Percentiles rank a stretch among this genome's conserved stretches.
These are phyloP conservation scores for Lepidium didymum DNA, from an alignment of 345 rosid genomes.

Conservation along the genomic window DNA sequence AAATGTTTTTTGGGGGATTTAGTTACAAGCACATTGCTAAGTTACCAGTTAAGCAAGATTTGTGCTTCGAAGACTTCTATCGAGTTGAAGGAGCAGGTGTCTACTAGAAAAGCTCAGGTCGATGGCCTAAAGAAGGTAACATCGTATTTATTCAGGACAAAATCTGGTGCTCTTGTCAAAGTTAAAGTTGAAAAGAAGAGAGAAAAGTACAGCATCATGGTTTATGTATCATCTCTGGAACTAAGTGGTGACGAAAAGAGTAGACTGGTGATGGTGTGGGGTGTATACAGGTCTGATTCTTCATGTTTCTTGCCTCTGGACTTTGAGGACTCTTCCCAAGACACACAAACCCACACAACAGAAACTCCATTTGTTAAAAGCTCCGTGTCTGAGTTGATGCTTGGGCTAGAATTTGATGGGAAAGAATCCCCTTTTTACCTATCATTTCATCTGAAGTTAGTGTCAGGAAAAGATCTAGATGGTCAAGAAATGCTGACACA, in stretches of 20 bases:
- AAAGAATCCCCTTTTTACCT: constrained; percentile 63
- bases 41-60: constrained; percentile 31
- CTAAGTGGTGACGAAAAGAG: constrained; percentile 23
- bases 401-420: constrained; percentile 66
- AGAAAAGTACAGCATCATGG: constrained; percentile 40
- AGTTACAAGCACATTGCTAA: constrained; percentile 9
- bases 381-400: constrained; percentile 34
- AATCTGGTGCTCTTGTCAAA: constrained; percentile 61
- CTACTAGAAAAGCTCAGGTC: constrained; percentile 27
- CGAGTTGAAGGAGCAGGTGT: constrained; percentile 35
- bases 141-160: constrained; percentile 60
- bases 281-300: constrained; percentile 63
- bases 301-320: constrained; percentile 45
- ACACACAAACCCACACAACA: constrained; percentile 30
- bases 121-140: constrained; percentile 37
- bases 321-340: constrained; percentile 28
- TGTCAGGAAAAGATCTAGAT: constrained; percentile 16
- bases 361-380: constrained; percentile 43
- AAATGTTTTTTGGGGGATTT: constrained; percentile 23
- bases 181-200: constrained; percentile 50
- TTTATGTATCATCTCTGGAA: constrained; percentile 58
- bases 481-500: constrained; percentile 54
- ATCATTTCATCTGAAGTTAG: constrained; percentile 59
- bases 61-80: constrained; percentile 46
- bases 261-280: constrained; percentile 54